A percentile compares a stretch with the other conserved stretches of the same genome.
These are phyloP conservation scores for Exserohilum rostratum DNA, from an alignment of 2,329 filamentous ascomycete genomes.

Conservation along the genomic window DNA sequence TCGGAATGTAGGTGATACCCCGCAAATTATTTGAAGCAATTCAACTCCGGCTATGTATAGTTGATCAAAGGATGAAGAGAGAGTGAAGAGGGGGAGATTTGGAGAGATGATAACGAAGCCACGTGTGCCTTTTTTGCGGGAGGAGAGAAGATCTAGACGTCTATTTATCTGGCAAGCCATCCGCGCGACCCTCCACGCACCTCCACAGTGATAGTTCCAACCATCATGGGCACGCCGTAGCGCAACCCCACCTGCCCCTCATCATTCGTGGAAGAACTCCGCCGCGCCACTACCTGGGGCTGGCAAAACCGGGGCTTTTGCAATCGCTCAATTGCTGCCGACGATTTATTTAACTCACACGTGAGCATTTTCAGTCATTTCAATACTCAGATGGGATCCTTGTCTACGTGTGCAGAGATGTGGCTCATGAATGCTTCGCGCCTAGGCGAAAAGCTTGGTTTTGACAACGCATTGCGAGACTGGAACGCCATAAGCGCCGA, in stretches of 20 bases:
- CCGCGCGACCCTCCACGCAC: conserved; percentile 4
- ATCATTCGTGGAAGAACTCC: conserved; percentile 26
- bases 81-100: background rate
- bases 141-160: conserved; percentile 7
- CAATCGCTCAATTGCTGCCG: conserved; percentile 9
- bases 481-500: background rate
- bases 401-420: conserved; percentile 2
- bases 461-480: conserved; percentile 9
- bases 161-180: conserved; percentile 8
- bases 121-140: background rate
- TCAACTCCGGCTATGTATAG: background rate
- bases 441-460: conserved; percentile 23
- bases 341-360: conserved; percentile 17
- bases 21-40: conserved; percentile 1
- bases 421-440: conserved; percentile 20
- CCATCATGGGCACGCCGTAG: conserved; percentile 8
- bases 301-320: conserved; percentile 14
- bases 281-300: conserved; percentile 19
- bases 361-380: conserved; percentile 4
- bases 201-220: conserved; percentile 4
- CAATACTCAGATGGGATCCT: conserved; percentile 1
- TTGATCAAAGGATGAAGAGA: background rate
- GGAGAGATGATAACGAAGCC: background rate
- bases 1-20: conserved; percentile 13
- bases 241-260: conserved; percentile 16